Evolutionary conservation across 108 stramenopile genomes (phyloP), one percentile per base, ranked within the genome.

Genomic region (Fistulifera pelliculosa): DNA sequence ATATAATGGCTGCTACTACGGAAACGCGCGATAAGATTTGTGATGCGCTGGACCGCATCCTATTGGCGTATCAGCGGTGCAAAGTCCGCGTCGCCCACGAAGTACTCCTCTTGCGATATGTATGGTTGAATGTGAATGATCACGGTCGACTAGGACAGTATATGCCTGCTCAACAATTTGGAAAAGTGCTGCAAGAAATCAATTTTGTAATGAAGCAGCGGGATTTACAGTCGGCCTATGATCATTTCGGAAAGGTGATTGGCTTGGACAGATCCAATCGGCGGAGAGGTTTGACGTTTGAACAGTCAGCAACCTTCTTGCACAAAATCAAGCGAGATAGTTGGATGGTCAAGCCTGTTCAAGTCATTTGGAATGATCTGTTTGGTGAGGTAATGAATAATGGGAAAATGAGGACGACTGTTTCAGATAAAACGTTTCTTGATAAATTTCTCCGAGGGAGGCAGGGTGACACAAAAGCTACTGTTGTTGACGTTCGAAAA

Each of bases 301-400:
- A 91, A 54, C 83, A 91, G 58, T 77, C 70, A 8, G 77, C 78
- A 21, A 86, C 80, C 1, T 68, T 91, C n/a, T 60, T 91, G 0
- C 90, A 91, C 61, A 86, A 91, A 43, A 70, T 85, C 24, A 85
- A 84, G 62, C 73, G 90, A 23, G 84, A 91, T 68, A 70, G 71
- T 13, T 91, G 90, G 90, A 71, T 80, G 38, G 81, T 80, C 7
- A 87, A 87, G 49, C 90, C 90, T 0, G 71, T 78, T 14, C 62
- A 68, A 16, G 45, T 57, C 11, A 63, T 78, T 35, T 83, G 77
- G 77, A 69, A 75, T 60, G 41, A 60, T n/a, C 31, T 83, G 54
- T 78, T 83, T 62, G 81, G 81, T 39, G 72, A 75, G 41, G 44
- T 70, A 8, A 83, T 78, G 81, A 83, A 78, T 19, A 81, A 81